Conservation (phyloP, 2,329 filamentous ascomycete genomes). For the Graphiopsis chlorocephala region DNA sequence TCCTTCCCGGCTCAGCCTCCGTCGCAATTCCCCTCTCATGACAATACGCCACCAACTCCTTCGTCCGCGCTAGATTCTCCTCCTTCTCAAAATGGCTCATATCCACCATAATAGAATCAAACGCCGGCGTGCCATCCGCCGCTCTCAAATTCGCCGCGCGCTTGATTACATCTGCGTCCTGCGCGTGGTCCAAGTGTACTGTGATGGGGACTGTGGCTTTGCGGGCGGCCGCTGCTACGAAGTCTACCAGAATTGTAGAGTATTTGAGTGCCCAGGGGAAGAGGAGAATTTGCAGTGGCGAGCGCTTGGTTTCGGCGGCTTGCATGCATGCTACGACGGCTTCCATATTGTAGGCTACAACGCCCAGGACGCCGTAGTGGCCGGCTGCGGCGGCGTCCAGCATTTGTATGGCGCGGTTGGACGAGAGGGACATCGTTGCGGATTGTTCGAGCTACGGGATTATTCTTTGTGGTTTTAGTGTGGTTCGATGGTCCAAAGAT, state of each 20-base stretch:
- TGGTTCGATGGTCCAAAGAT: not conserved
- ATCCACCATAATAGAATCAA: constrained; percentile 75
- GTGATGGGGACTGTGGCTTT: constrained; percentile 43
- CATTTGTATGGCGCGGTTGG: constrained; percentile 34
- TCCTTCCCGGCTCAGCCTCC: constrained; percentile 69
- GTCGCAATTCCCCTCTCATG: constrained; percentile 64
- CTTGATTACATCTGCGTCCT: constrained; percentile 43
- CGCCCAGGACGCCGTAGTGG: constrained; percentile 35
- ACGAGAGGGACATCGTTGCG: constrained; percentile 18
- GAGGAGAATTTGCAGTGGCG: constrained; percentile 68
- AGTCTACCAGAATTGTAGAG: constrained; percentile 51
- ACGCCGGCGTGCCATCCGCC: constrained; percentile 42
- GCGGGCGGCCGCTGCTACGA: constrained; percentile 44
- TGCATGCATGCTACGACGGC: constrained; percentile 66
- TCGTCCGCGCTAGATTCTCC: constrained; percentile 65
- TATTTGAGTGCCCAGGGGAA: constrained; percentile 73
- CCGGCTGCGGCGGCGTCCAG: constrained; percentile 32
- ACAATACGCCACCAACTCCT: constrained; percentile 61
- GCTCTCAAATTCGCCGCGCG: constrained; percentile 32
- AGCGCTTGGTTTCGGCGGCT: constrained; percentile 65
- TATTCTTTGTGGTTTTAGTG: not conserved
- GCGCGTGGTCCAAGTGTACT: constrained; percentile 49
- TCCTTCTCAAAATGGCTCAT: constrained; percentile 71
- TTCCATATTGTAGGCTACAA: constrained; percentile 55
- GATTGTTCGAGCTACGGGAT: not conserved